phyloP scores from a whole-genome alignment of 805 yeast genomes.

The Candida maris region DNA sequence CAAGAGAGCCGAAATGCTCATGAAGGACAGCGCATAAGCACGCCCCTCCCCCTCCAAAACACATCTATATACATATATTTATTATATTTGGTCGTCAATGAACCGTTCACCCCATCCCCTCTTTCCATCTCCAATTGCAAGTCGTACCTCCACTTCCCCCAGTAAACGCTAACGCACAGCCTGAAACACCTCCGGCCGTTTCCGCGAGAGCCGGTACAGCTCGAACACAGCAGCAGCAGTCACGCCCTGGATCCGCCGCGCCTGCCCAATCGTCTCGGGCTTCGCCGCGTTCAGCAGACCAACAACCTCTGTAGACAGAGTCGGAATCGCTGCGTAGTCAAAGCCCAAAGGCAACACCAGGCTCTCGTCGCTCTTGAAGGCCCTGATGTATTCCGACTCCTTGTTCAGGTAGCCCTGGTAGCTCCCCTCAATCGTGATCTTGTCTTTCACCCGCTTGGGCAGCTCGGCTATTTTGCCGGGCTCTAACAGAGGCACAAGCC shows the following conservation, averaged over 20 bases:
- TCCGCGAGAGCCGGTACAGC: conserved; percentile 53
- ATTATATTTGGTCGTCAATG: neutral
- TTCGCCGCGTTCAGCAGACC: conserved; percentile 64
- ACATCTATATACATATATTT: neutral
- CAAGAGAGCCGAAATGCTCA: conserved; percentile 24
- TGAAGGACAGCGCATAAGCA: neutral
- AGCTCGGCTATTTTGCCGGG: conserved; percentile 23
- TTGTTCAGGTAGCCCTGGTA: conserved; percentile 77
- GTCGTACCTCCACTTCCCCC: too few relatives aligned
- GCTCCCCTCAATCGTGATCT: conserved; percentile 73
- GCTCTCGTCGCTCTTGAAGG: conserved; percentile 80
- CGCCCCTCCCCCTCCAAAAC: too few relatives aligned
- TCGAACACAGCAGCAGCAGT: conserved; percentile 92
- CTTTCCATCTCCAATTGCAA: neutral
- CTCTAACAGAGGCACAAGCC: conserved; percentile 36
- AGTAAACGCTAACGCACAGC: too few relatives aligned
- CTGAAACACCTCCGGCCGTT: conserved; percentile 21
- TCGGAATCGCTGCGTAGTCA: conserved; percentile 55
- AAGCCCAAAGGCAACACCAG: conserved; percentile 64
- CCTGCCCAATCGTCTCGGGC: conserved; percentile 93
- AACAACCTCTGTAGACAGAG: conserved; percentile 76
- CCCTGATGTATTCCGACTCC: conserved; percentile 66
- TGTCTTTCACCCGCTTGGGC: conserved; percentile 48
- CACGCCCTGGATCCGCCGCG: conserved; percentile 89
- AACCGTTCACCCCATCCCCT: neutral